These are phyloP conservation scores for Plasmodium sp. DNA, from an alignment of 169 alveolate species.

Conservation along the genomic window DNA sequence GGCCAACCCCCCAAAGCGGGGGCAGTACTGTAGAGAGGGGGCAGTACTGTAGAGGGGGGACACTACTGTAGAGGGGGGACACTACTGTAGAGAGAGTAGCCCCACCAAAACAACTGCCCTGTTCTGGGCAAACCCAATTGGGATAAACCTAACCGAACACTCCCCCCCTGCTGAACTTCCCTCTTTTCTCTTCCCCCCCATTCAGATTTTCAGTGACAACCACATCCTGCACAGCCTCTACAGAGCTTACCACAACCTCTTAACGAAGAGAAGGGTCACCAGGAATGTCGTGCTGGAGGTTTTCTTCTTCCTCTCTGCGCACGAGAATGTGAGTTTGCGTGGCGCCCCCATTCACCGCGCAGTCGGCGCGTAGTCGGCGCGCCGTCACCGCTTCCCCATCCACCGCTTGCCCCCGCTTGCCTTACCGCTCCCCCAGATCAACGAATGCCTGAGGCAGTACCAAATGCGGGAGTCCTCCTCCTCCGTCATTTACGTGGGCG, in stretches of 20 bases:
- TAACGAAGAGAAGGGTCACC: slow-evolving; percentile 35
- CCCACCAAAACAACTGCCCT: not conserved
- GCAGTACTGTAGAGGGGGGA: no score
- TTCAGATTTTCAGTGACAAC: slow-evolving; percentile 34
- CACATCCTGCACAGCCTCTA: slow-evolving; percentile 64
- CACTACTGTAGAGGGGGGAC: not conserved
- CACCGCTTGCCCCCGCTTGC: not conserved
- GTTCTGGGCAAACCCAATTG: not conserved
- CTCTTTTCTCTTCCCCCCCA: not conserved
- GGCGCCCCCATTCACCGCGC: not conserved
- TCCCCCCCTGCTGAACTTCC: not conserved
- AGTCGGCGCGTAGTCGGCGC: not conserved
- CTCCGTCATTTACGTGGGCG: slow-evolving; percentile 60
- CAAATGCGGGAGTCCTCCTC: slow-evolving; percentile 17
- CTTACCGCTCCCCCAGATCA: slow-evolving; percentile 5
- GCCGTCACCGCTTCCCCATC: not conserved
- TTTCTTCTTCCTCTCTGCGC: slow-evolving; percentile 38
- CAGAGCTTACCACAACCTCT: slow-evolving; percentile 28
- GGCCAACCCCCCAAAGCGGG: not conserved
- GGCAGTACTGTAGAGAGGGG: not conserved
- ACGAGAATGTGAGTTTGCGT: slow-evolving; percentile 31
- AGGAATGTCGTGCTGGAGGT: slow-evolving; percentile 46
- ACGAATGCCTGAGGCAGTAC: slow-evolving; percentile 50
- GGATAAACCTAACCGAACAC: not conserved
- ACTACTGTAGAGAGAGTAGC: not conserved